phyloP scores from a whole-genome alignment of 2,329 filamentous ascomycete species.

The Phialocephala subalpina region DNA sequence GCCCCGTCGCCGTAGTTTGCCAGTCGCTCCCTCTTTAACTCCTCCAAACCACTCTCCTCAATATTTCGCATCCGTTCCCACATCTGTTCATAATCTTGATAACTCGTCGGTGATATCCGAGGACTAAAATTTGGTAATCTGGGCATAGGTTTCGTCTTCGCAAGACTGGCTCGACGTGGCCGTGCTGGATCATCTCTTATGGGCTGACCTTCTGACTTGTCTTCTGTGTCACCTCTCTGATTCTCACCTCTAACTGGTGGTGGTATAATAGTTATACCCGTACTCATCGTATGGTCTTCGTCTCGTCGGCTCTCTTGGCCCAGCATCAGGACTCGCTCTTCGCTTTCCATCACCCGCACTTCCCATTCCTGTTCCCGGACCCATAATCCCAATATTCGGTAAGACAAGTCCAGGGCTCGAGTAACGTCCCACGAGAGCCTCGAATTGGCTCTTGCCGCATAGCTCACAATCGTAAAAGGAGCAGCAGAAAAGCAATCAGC shows the following conservation, averaged over 20 bases:
- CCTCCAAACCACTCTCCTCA: constrained; percentile 3
- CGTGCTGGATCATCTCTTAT: no score
- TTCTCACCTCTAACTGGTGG: no score
- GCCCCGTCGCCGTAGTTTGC: no score
- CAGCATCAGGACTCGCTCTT: constrained; percentile 58
- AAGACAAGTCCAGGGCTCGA: constrained; percentile 53
- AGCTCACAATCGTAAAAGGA: constrained; percentile 2
- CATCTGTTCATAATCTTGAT: constrained; percentile 35
- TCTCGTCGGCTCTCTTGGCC: constrained; percentile 55
- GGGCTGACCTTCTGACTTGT: no score
- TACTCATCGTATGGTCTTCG: constrained; percentile 53
- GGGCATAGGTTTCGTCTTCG: constrained; percentile 42
- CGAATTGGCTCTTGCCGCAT: background rate
- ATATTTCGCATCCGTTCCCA: constrained; percentile 14
- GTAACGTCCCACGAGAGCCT: constrained; percentile 37
- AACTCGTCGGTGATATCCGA: constrained; percentile 34
- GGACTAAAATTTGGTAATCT: constrained; percentile 38
- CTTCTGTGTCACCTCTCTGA: no score
- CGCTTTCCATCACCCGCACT: constrained; percentile 54
- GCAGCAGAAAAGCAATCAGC: constrained; percentile 20
- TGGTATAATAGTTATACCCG: no score
- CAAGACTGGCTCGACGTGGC: constrained; percentile 32
- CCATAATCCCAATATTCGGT: constrained; percentile 39
- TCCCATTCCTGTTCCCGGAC: constrained; percentile 12
- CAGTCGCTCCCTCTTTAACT: constrained; percentile 8